Base-by-base conservation (phyloP, 1,284 basidiomycete species). In the Ustilago crameri region DNA sequence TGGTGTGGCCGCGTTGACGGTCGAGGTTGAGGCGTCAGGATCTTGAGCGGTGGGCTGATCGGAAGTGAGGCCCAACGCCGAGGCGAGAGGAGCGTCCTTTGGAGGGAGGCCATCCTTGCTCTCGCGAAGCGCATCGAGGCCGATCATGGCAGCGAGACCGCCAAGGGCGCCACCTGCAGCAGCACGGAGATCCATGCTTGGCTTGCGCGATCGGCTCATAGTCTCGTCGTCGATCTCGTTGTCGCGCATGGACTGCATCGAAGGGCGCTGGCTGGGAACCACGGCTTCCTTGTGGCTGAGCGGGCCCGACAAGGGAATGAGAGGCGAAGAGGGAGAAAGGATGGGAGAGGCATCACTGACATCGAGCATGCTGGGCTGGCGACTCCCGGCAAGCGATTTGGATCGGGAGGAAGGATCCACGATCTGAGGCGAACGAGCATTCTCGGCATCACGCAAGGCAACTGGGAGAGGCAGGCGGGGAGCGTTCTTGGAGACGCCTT, bases 241-340 rank as follows among this genome's bases (percentile, higher is more conserved):
- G 42, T 68, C 71, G 3, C 71, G 26, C 37, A 68, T 42, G 18
- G 65, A 64, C 45, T 68, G 71, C 61, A 69, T 55, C 17, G 71
- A 74, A 14, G 66, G 37, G 35, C 65, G 57, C 53, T 64, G 60
- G 40, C 71, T 68, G 27, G 61, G 61, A 12, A 69, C 62, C 20
- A 69, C 49, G 18, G 71, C 71, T 26, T 69, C 66, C 47, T 53
- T 62, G 61, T 69, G 65, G 58, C 71, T 74, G 47, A 74, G 58
- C 8, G 71, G 71, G 7, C 71, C 71, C n/a, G 71, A 74, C 20
- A 51, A n/a, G 3, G 71, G 71, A 18, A 74, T 69, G 35, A 74
- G 37, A 8, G 71, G 71, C 2, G 70, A 73, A 15, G 70, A 57
- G 8, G 69, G 70, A 0, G 51, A 60, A 9, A 68, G 43, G 23